Conservation (phyloP, 2,329 filamentous ascomycete species). For the Ceratocystis albifundus region DNA sequence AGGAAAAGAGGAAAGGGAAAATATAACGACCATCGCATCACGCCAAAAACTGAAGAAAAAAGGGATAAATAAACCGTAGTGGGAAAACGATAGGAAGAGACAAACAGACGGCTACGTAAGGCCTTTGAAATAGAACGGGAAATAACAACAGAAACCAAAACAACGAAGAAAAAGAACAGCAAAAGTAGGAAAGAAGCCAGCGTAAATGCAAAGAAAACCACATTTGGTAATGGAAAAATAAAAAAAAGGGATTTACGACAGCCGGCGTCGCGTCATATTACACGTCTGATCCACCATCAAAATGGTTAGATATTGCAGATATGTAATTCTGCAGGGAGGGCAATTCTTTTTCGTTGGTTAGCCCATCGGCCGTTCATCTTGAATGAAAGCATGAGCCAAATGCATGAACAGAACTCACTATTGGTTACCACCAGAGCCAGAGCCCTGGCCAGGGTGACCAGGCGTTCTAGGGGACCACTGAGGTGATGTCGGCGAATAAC, state of each 20-base stretch:
- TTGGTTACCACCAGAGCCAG: conserved; percentile 33
- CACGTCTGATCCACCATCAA: background rate
- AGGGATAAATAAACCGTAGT: conserved; percentile 13
- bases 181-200: conserved; percentile 16
- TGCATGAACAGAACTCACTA: conserved; percentile 26
- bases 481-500: conserved; percentile 56
- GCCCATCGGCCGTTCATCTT: conserved; percentile 9
- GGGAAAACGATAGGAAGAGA: conserved; percentile 16
- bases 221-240: conserved; percentile 10
- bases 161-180: conserved; percentile 23
- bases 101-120: conserved; percentile 14
- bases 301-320: conserved; percentile 8
- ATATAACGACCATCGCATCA: conserved; percentile 13
- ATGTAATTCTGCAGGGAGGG: conserved; percentile 34
- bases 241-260: conserved; percentile 15
- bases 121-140: conserved; percentile 14
- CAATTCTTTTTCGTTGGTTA: conserved; percentile 26
- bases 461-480: conserved; percentile 38
- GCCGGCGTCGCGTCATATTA: conserved; percentile 16
- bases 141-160: conserved; percentile 12
- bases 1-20: conserved; percentile 14
- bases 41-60: conserved; percentile 19
- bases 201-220: conserved; percentile 23
- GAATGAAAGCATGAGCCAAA: background rate
- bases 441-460: conserved; percentile 29